These are phyloP conservation scores for Dendrobium chrysotoxum DNA, from an alignment of 106 monocot genomes.

Conservation along the genomic window DNA sequence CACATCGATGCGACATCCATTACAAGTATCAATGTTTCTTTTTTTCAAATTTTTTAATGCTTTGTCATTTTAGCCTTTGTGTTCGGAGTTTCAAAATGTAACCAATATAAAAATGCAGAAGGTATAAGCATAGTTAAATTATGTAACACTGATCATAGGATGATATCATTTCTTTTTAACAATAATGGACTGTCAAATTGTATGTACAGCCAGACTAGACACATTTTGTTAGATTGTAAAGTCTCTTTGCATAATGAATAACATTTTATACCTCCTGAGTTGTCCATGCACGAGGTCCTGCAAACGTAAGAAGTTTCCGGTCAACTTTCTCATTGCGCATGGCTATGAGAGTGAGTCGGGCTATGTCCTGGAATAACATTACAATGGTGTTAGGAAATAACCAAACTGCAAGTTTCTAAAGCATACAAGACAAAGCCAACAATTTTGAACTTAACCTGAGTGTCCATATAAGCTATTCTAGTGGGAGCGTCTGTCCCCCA, in stretches of 20 bases:
- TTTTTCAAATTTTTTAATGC: too few species aligned
- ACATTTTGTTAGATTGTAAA: not conserved
- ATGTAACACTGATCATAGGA: not conserved
- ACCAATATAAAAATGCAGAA: too few species aligned
- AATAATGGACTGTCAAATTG: not conserved
- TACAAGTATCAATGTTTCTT: too few species aligned
- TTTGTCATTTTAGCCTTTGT: too few species aligned
- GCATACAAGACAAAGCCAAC: not conserved
- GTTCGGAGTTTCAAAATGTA: too few species aligned
- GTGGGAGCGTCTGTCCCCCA: constrained; percentile 99
- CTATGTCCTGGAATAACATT: constrained; percentile 66
- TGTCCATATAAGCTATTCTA: constrained; percentile 98
- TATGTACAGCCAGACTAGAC: not conserved
- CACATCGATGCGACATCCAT: too few species aligned
- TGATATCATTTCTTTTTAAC: not conserved
- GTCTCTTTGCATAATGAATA: not conserved
- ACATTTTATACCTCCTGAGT: constrained; percentile 80
- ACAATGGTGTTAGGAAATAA: not conserved
- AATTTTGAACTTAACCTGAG: constrained; percentile 48
- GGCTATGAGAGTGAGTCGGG: constrained; percentile 87
- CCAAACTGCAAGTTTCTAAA: not conserved
- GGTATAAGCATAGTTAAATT: too few species aligned
- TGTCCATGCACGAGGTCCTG: constrained; percentile 98
- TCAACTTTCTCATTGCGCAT: constrained; percentile 82
- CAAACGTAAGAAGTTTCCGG: constrained; percentile 77